Evolutionary conservation across 164 flowering plant species (phyloP), one percentile per base, ranked within the genome.

Genomic region (Magnolia kwangsiensis): DNA sequence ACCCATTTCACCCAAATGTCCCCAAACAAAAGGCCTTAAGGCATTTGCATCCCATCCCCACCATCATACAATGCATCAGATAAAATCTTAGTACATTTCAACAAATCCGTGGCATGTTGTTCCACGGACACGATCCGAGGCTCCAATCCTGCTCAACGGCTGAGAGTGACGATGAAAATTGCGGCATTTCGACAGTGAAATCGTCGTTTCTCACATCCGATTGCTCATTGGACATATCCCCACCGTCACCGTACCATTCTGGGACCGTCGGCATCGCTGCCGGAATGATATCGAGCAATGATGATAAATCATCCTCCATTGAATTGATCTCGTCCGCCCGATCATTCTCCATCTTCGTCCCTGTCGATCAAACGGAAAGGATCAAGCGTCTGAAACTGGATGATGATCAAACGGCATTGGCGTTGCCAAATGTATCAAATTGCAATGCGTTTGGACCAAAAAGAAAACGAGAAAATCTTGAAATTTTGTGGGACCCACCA

Each of bases 211-310:
- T 78, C 9, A 77, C 76, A 1, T 79, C 78, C 0, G 85, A 85
- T 49, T 83, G 87, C 51, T 83, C 84, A 27, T 82, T 82, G 14
- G 89, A 81, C 49, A 68, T 74, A 27, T 87, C 84, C 10, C 81
- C 85, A 49, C 80, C 80, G 49, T 85, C 81, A 23, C 59, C 81
- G 67, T 74, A 86, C 83, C 88, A 86, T 5, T 84, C 89, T 0
- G 85, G 83, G 0, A 84, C 81, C 5, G 80, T 31, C 16, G 86
- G 79, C 49, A 63, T 29, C 27, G 76, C 14, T 21, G 58, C 37
- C 4, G 89, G 89, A 66, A 91, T 85, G n/a, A 82, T 83, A 78
- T 82, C 74, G 63, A 91, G 86, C 8, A 88, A 73, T 81, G 88
- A 79, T 69, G 81, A 63, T 72, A 91, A 74, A 50, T 85, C 91